Evolutionary conservation across 140 eudicot genomes (phyloP).

Genomic region (Flaveria floridana): DNA sequence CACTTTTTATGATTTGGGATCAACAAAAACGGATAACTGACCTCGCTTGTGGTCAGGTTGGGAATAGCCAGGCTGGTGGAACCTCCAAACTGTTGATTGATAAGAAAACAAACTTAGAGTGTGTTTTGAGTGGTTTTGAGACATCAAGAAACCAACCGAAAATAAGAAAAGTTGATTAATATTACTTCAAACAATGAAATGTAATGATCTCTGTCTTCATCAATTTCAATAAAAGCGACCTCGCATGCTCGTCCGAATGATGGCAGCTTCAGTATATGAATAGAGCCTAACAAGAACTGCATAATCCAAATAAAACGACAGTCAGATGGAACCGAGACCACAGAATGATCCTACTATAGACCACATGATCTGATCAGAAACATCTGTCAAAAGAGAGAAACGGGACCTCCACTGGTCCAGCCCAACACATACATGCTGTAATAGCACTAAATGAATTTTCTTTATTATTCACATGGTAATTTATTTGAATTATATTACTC

Average conservation of each 20-base stretch:
- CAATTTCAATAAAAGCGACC: slow-evolving; percentile 60
- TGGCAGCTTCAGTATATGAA: slow-evolving; percentile 74
- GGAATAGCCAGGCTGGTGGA: slow-evolving; percentile 50
- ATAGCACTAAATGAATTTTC: too few relatives aligned
- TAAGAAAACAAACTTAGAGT: slow-evolving; percentile 23
- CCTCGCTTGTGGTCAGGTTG: slow-evolving; percentile 52
- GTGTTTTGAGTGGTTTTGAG: not conserved
- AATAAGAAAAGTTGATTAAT: not conserved
- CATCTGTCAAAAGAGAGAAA: not conserved
- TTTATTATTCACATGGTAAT: too few relatives aligned
- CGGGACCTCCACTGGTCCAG: slow-evolving; percentile 12
- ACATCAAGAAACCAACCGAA: slow-evolving; percentile 11
- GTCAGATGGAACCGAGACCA: not conserved
- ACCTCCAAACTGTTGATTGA: slow-evolving; percentile 65
- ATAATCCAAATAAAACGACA: slow-evolving; percentile 20
- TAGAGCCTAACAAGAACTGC: slow-evolving; percentile 89
- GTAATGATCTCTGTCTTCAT: slow-evolving; percentile 39
- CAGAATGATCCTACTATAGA: not conserved
- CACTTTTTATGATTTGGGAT: not conserved
- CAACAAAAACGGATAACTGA: slow-evolving; percentile 19
- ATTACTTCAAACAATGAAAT: slow-evolving; percentile 60
- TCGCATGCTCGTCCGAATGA: slow-evolving; percentile 69
- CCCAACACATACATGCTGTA: not conserved
- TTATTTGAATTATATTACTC: too few relatives aligned
- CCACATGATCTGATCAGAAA: not conserved